These are phyloP conservation scores for Coprinellus aureogranulatus DNA, from an alignment of 768 basidiomycete species.

Conservation along the genomic window DNA sequence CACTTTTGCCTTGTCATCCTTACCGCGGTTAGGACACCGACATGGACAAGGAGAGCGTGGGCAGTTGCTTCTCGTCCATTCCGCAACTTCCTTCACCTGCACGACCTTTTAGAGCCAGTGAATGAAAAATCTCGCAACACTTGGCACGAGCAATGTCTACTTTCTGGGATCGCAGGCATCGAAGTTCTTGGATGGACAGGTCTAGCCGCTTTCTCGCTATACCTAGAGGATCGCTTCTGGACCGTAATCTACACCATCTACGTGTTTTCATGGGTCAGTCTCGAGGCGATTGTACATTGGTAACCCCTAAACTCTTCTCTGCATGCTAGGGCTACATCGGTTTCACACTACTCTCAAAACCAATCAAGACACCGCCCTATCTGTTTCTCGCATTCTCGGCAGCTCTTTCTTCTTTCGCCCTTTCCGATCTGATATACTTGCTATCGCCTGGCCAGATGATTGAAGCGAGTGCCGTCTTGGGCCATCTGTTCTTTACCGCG, in stretches of 20 bases:
- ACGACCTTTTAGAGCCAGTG: slow-evolving; percentile 47
- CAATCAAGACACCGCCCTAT: slow-evolving; percentile 54
- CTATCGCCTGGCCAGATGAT: slow-evolving; percentile 17
- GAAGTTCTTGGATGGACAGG: slow-evolving; percentile 42
- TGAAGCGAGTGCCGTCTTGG: slow-evolving; percentile 13
- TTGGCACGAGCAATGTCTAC: slow-evolving; percentile 27
- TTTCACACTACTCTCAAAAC: slow-evolving; percentile 35
- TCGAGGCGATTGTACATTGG: slow-evolving; percentile 1
- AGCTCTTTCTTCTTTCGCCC: slow-evolving; percentile 24
- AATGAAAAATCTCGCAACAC: slow-evolving; percentile 24
- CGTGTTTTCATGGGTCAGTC: slow-evolving; percentile 51
- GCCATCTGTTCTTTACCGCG: slow-evolving; percentile 30
- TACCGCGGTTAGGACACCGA: background rate
- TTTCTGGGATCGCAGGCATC: slow-evolving; percentile 38
- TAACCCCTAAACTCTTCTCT: slow-evolving; percentile 8
- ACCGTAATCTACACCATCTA: slow-evolving; percentile 29
- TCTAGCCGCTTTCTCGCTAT: slow-evolving; percentile 35
- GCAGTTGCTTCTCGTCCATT: slow-evolving; percentile 33
- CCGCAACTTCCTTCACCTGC: slow-evolving; percentile 47
- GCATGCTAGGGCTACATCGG: slow-evolving; percentile 42
- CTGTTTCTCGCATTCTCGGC: slow-evolving; percentile 42
- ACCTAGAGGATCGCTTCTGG: slow-evolving; percentile 20
- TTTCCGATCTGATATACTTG: slow-evolving; percentile 36
- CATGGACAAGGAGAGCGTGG: background rate
- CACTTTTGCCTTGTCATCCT: background rate